phyloP scores from a whole-genome alignment of 352 stramenopile genomes.

The Phytophthora tentaculata region DNA sequence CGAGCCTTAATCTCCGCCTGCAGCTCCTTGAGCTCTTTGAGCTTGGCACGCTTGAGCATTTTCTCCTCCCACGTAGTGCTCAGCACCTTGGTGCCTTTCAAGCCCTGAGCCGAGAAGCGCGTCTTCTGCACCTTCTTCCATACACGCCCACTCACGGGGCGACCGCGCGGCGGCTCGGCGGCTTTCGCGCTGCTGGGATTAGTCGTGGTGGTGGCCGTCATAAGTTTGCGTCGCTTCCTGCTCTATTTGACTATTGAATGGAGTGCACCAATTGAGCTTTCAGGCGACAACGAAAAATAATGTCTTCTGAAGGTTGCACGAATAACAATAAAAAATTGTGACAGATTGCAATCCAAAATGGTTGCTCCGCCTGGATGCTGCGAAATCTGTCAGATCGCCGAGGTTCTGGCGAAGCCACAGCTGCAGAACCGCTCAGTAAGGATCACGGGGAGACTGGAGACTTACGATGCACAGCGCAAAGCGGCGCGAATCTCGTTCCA shows the following conservation, averaged over 20 bases:
- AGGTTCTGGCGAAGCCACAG: conserved; percentile 65
- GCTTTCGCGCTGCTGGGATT: conserved; percentile 24
- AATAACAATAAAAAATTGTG: neutral
- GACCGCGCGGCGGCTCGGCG: conserved; percentile 50
- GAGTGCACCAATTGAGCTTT: conserved; percentile 20
- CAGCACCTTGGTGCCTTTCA: conserved; percentile 81
- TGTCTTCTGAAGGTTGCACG: conserved; percentile 15
- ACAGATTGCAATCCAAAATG: conserved; percentile 4
- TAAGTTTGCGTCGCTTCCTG: conserved; percentile 22
- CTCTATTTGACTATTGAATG: conserved; percentile 38
- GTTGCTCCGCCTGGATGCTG: too few relatives aligned
- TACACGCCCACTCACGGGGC: conserved; percentile 73
- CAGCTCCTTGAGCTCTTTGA: conserved; percentile 86
- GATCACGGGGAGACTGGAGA: conserved; percentile 76
- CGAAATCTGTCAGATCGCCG: conserved; percentile 66
- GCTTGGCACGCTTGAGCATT: conserved; percentile 74
- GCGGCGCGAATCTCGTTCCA: conserved; percentile 72
- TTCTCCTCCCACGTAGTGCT: conserved; percentile 92
- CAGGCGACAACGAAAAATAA: neutral
- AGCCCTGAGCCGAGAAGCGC: conserved; percentile 75
- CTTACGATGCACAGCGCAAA: conserved; percentile 60
- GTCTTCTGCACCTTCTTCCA: conserved; percentile 89
- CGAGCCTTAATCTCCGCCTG: conserved; percentile 83
- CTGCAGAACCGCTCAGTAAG: conserved; percentile 80
- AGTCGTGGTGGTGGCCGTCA: conserved; percentile 25